These are phyloP conservation scores for Citrus unshiu DNA, from an alignment of 345 rosid species.

Conservation along the genomic window DNA sequence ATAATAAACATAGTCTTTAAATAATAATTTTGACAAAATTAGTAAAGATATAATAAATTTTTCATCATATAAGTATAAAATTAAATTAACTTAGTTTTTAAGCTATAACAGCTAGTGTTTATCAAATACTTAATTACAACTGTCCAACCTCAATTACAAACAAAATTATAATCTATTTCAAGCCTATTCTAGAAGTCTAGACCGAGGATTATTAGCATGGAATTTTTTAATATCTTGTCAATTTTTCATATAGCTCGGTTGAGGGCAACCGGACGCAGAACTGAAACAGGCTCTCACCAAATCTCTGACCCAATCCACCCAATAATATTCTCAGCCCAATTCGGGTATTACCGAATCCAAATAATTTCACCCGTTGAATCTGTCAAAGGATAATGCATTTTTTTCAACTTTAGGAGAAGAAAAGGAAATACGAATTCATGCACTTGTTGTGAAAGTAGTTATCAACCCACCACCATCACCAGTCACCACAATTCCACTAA, in stretches of 20 bases:
- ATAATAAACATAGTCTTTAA: no score
- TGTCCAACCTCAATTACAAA: no score
- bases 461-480: not conserved
- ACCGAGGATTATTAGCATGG: no score
- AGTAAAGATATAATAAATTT: no score
- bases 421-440: not conserved
- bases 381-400: not conserved
- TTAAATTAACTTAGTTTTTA: no score
- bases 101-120: accelerated
- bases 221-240: no score
- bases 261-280: not conserved
- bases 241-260: not conserved
- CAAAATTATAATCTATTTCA: no score
- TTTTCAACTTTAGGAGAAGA: not conserved
- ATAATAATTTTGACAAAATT: no score
- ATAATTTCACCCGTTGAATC: not conserved
- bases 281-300: not conserved
- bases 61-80: no score
- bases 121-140: accelerated
- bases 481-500: not conserved
- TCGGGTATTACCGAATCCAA: not conserved
- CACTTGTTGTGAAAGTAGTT: not conserved
- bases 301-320: not conserved
- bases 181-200: no score
- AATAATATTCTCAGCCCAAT: not conserved